A percentile compares a stretch with the other conserved stretches of the same genome.
Evolutionary conservation across 495 filamentous ascomycete species (phyloP).

Genomic region (Penicillium ochrochloron): DNA sequence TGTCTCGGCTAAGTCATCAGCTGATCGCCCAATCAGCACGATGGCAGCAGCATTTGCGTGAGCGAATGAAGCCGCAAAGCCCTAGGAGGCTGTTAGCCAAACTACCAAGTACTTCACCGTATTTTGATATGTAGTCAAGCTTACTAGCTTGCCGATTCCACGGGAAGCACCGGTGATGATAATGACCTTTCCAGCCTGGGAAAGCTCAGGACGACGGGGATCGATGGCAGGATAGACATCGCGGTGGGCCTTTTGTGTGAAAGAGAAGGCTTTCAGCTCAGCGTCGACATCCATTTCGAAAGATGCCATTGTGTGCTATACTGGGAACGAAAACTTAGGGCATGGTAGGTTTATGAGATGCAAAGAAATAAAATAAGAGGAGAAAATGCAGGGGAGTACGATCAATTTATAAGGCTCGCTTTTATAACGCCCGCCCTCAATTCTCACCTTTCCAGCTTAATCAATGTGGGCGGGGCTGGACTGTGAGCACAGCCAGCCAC

Average conservation of each 20-base stretch:
- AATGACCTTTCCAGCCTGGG: constrained; percentile 41
- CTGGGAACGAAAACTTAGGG: background rate
- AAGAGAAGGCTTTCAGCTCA: constrained; percentile 29
- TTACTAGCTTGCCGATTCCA: constrained; percentile 37
- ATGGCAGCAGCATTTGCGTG: constrained; percentile 23
- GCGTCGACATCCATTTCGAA: constrained; percentile 9
- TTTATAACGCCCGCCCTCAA: constrained; percentile 5
- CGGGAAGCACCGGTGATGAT: constrained; percentile 45
- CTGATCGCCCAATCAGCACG: constrained; percentile 35
- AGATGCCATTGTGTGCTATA: constrained; percentile 11
- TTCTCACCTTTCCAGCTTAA: background rate
- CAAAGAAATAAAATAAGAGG: background rate
- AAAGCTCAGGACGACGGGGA: constrained; percentile 35
- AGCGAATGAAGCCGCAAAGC: constrained; percentile 22
- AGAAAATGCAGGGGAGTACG: background rate
- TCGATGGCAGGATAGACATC: constrained; percentile 44
- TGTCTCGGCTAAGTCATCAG: constrained; percentile 21
- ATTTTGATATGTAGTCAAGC: background rate
- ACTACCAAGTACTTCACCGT: background rate
- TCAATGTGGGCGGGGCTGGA: background rate
- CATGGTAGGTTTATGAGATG: background rate
- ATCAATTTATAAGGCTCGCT: background rate
- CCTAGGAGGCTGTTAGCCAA: background rate
- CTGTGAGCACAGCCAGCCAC: background rate
- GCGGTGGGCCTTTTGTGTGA: constrained; percentile 28